A percentile compares a stretch with the other conserved stretches of the same genome.
These are phyloP conservation scores for Lanmaoa rubissima DNA, from an alignment of 768 basidiomycete genomes.

Conservation along the genomic window DNA sequence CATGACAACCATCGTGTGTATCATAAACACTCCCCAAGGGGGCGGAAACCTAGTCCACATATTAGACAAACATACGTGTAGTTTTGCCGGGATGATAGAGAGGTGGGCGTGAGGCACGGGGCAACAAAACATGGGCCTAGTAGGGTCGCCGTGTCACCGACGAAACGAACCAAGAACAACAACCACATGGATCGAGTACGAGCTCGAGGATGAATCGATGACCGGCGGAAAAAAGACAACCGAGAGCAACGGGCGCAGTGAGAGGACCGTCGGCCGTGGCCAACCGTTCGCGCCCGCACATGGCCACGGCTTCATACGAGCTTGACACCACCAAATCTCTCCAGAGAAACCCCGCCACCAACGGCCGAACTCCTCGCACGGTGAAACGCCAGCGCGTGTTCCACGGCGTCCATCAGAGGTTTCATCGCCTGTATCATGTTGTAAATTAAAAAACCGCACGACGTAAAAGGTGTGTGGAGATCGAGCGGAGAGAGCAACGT, in stretches of 20 bases:
- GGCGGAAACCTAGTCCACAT: neutral
- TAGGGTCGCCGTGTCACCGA: neutral
- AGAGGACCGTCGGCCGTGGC: neutral
- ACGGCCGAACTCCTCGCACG: constrained; percentile 34
- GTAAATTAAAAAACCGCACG: neutral
- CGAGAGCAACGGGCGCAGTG: neutral
- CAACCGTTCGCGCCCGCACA: neutral
- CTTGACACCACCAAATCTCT: constrained; percentile 7
- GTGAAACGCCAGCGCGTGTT: constrained; percentile 67
- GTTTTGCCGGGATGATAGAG: neutral
- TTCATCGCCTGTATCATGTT: constrained; percentile 60
- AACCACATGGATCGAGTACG: neutral
- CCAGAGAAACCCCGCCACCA: constrained; percentile 10
- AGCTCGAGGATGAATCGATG: neutral
- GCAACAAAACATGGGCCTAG: neutral
- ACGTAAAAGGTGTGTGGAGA: neutral
- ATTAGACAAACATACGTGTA: constrained; percentile 7
- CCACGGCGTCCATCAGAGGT: constrained; percentile 68
- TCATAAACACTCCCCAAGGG: neutral
- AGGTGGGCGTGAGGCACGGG: neutral
- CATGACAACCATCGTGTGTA: neutral
- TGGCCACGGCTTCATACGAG: constrained; percentile 2
- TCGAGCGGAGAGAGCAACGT: neutral
- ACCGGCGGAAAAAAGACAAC: neutral
- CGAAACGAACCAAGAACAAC: neutral